Evolutionary conservation across 2,329 filamentous ascomycete genomes (phyloP), one percentile per base, ranked within the genome.

Genomic region (Beauveria pseudobassiana): DNA sequence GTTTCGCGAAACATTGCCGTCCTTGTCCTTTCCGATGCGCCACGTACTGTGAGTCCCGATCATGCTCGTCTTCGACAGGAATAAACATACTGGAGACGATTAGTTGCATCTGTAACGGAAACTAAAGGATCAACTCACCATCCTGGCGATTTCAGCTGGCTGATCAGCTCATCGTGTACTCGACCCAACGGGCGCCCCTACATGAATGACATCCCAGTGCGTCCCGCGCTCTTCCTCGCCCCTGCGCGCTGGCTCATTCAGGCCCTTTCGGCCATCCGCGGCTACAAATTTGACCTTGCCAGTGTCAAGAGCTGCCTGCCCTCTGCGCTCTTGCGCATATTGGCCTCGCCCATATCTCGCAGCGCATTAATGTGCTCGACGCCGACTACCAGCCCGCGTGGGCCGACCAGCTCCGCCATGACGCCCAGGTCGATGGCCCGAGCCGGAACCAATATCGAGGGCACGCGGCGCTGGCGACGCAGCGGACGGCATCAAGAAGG

Each of bases 201-300:
- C 95, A 72, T 98, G 95, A 63, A 99, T 98, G 2, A 90, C 93
- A 80, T 98, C 91, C 80, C 93, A 99, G 0, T 86, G 81, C 34
- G 73, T 75, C 64, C 76, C 80, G 14, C 78, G 75, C 61, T 79
- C 79, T 6, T 78, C 80, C 50, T 74, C 73, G 2, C 76, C 83
- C 68, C 69, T 76, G 62, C 75, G 69, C 1, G 70, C 64, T 12
- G 69, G 67, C 67, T 81, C 82, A 2, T 79, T 69, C 59, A 83
- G 88, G 1, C 89, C 89, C 64, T 83, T 80, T 5, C 89, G 75
- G 1, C 89, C 89, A 75, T 97, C 93, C 0, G 86, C 92, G 0
- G 85, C 80, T 1, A 93, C 80, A 70, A 96, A 96, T 62, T 79
- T 78, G 48, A 93, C 89, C 6, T 80, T 82, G 0, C 87, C 89